phyloP scores from a whole-genome alignment of 2,329 filamentous ascomycete species.

The Bimuria novae-zelandiae region DNA sequence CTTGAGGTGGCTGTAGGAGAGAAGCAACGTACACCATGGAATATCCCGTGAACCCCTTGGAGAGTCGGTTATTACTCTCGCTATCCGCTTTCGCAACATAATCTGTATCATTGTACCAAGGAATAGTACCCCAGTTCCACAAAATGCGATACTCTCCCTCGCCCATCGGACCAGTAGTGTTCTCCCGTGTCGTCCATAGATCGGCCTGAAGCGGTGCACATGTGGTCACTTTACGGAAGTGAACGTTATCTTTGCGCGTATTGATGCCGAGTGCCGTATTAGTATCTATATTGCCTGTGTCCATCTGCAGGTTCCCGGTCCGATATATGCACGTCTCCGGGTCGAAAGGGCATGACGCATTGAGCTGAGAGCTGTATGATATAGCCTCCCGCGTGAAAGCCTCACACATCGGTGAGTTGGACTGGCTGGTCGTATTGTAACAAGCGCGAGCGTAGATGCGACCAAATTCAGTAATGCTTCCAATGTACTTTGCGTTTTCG shows the following conservation, averaged over 20 bases:
- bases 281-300: constrained; percentile 13
- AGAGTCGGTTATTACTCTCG: neutral
- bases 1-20: neutral
- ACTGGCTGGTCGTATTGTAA: constrained; percentile 7
- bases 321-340: constrained; percentile 2
- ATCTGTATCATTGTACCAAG: constrained; percentile 1
- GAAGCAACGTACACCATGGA: constrained; percentile 4
- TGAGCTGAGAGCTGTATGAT: neutral
- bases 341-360: constrained; percentile 12
- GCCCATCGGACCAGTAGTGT: constrained; percentile 3
- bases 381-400: constrained; percentile 8
- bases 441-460: constrained; percentile 13
- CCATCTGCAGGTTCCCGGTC: constrained; percentile 9
- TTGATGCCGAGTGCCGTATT: constrained; percentile 6
- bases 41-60: neutral
- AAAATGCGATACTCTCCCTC: neutral
- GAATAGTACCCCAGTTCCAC: constrained; percentile 9
- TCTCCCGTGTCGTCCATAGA: constrained; percentile 5
- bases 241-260: constrained; percentile 8
- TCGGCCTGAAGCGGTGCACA: constrained; percentile 11
- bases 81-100: constrained; percentile 5
- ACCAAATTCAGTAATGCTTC: constrained; percentile 5
- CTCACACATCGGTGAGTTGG: constrained; percentile 8
- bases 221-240: constrained; percentile 9
- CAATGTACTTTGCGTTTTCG: constrained; percentile 7